Evolutionary conservation across 2,329 filamentous ascomycete species (phyloP).

Genomic region (Colletotrichum orchidophilum): DNA sequence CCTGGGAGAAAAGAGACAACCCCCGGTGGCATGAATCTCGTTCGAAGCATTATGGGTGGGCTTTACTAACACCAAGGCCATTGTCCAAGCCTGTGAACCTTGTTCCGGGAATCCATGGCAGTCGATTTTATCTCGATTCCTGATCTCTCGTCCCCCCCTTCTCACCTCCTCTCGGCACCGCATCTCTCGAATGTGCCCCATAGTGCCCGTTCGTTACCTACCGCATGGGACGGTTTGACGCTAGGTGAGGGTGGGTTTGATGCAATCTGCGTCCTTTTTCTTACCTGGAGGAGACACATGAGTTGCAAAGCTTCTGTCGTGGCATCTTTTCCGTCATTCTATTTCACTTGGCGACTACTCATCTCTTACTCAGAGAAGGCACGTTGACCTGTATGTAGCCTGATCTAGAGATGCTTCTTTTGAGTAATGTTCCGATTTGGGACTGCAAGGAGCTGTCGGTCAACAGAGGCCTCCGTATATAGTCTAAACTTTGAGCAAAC

Average conservation of each 20-base stretch:
- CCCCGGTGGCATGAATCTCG: background rate
- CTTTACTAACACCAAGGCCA: background rate
- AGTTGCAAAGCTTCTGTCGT: background rate
- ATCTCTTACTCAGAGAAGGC: background rate
- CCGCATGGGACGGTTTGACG: conserved; percentile 25
- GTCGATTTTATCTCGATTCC: background rate
- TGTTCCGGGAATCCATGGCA: background rate
- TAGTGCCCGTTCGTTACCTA: conserved; percentile 16
- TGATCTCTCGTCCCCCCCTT: background rate
- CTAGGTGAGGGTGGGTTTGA: background rate
- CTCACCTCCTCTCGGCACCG: background rate
- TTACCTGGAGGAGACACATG: background rate
- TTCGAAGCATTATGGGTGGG: background rate
- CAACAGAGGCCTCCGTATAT: background rate
- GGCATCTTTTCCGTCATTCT: background rate
- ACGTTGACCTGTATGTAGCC: background rate
- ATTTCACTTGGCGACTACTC: background rate
- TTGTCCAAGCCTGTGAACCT: background rate
- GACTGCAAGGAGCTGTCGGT: background rate
- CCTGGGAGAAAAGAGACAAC: background rate
- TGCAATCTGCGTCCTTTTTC: background rate
- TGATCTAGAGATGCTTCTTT: background rate
- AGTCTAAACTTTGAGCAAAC: background rate
- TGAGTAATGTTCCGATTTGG: background rate
- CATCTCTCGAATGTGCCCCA: conserved; percentile 11